Percentiles rank a stretch among this genome's conserved stretches.
Conservation (phyloP, 768 basidiomycete species). For the Rubroboletus pulcherrimus region DNA sequence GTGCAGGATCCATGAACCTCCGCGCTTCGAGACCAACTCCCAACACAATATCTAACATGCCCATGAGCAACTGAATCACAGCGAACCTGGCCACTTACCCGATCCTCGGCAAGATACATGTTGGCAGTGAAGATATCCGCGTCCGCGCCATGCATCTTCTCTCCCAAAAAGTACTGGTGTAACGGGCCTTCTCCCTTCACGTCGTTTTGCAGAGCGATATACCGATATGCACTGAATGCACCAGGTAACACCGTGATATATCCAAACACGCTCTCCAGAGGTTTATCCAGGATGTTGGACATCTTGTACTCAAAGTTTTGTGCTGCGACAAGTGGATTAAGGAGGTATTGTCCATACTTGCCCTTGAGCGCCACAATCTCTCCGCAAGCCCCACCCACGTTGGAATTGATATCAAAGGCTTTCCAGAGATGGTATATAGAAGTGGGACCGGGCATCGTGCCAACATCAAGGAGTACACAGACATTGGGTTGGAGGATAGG, state of each 20-base stretch:
- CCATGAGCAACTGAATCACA: constrained; percentile 1
- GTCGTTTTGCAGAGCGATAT: constrained; percentile 91
- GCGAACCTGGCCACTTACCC: constrained; percentile 37
- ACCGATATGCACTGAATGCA: constrained; percentile 88
- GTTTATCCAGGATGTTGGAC: constrained; percentile 91
- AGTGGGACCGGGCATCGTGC: constrained; percentile 81
- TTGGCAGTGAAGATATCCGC: constrained; percentile 94
- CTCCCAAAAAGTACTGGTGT: constrained; percentile 96
- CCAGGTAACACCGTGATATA: constrained; percentile 94
- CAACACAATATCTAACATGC: constrained; percentile 79
- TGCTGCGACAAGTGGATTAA: constrained; percentile 86
- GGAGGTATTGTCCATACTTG: constrained; percentile 68
- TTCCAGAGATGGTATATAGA: constrained; percentile 94
- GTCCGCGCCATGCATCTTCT: constrained; percentile 86
- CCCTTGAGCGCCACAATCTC: constrained; percentile 93
- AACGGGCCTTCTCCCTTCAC: constrained; percentile 77
- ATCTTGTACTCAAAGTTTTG: constrained; percentile 97
- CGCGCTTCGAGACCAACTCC: constrained; percentile 95
- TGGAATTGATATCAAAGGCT: constrained; percentile 88
- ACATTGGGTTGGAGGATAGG: constrained; percentile 85
- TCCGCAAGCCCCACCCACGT: constrained; percentile 92
- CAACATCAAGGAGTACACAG: constrained; percentile 88
- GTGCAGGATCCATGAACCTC: constrained; percentile 87
- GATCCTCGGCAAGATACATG: constrained; percentile 94
- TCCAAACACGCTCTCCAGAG: constrained; percentile 84